These are phyloP conservation scores for Euphorbia pulcherrima DNA, from an alignment of 345 rosid genomes.

Conservation along the genomic window DNA sequence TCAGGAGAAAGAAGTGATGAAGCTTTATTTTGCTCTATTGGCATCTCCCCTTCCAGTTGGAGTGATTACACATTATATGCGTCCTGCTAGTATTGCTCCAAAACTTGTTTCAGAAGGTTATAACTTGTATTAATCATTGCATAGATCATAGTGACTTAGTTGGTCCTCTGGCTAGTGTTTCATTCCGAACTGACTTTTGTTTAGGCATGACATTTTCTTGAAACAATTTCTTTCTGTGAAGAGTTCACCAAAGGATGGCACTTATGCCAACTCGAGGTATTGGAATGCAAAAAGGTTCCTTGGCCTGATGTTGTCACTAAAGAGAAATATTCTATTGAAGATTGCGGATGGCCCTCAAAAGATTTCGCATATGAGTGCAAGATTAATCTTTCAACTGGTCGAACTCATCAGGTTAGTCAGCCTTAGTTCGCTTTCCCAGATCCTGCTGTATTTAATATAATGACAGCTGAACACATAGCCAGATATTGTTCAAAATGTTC, in stretches of 20 bases:
- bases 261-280: conserved; percentile 79
- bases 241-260: conserved; percentile 68
- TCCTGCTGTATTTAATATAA: not conserved
- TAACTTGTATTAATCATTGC: conserved; percentile 6
- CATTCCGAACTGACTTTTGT: not conserved
- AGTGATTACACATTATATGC: conserved; percentile 83
- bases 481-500: not conserved
- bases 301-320: conserved; percentile 62
- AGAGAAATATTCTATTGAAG: conserved; percentile 52
- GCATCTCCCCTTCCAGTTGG: conserved; percentile 72
- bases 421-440: not conserved
- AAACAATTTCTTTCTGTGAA: conserved; percentile 28
- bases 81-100: conserved; percentile 75
- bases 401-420: conserved; percentile 75
- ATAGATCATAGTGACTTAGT: conserved; percentile 5
- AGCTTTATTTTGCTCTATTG: conserved; percentile 82
- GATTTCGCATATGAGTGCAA: conserved; percentile 76
- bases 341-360: conserved; percentile 58
- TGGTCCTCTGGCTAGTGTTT: not conserved
- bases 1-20: conserved; percentile 77
- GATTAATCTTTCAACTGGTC: conserved; percentile 85
- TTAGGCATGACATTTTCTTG: not conserved
- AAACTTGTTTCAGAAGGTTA: conserved; percentile 81
- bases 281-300: conserved; percentile 71
- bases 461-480: not conserved